These are phyloP conservation scores for Aspergillus leporis DNA, from an alignment of 495 filamentous ascomycete genomes.

Conservation along the genomic window DNA sequence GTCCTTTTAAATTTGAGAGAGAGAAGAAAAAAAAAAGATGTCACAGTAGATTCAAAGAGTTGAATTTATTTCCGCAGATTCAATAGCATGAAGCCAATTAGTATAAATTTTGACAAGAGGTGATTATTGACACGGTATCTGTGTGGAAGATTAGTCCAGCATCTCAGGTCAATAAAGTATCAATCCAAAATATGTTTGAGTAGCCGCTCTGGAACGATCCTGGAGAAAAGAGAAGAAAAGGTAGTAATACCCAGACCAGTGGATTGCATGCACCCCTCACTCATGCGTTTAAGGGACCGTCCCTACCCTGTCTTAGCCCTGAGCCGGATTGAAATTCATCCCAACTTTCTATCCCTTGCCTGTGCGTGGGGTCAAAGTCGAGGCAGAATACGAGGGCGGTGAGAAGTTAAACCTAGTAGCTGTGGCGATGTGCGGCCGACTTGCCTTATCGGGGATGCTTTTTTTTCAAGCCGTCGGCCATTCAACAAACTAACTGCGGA, in stretches of 20 bases:
- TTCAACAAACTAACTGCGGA: constrained; percentile 13
- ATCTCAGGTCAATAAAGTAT: constrained; percentile 16
- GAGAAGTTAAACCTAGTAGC: constrained; percentile 16
- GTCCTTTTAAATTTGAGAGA: background rate
- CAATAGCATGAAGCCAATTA: background rate
- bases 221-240: background rate
- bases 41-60: background rate
- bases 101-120: constrained; percentile 6
- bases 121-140: constrained; percentile 10
- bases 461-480: constrained; percentile 15
- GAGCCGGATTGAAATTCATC: background rate
- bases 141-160: constrained; percentile 17
- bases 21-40: background rate
- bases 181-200: constrained; percentile 1
- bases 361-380: constrained; percentile 15
- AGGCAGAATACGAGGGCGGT: constrained; percentile 35
- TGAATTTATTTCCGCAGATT: background rate
- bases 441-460: constrained; percentile 37
- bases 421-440: constrained; percentile 32
- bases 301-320: constrained; percentile 1
- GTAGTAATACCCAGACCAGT: background rate
- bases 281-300: background rate
- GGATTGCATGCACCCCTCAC: background rate
- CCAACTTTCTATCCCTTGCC: constrained; percentile 5
- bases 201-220: constrained; percentile 4